Percentiles rank a stretch among this genome's conserved stretches.
phyloP scores from a whole-genome alignment of 2,329 filamentous ascomycete genomes.

The Sphaerostilbella broomeana region DNA sequence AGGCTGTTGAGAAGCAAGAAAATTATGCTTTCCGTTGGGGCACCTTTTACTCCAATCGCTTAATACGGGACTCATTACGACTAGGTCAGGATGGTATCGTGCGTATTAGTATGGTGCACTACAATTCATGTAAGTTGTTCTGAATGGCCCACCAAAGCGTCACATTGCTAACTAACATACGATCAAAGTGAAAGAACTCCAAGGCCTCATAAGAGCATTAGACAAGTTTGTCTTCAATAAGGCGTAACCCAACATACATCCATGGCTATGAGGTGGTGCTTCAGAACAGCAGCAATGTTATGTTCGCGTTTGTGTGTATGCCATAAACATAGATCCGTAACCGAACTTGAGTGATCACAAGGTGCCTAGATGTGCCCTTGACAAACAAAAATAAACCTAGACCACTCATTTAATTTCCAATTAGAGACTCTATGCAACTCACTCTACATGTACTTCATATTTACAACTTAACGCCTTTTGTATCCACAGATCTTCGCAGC shows the following conservation, averaged over 20 bases:
- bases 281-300: background rate
- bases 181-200: slow-evolving; percentile 50
- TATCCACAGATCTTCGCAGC: slow-evolving; percentile 73
- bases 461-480: slow-evolving; percentile 37
- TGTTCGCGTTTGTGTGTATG: background rate
- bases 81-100: slow-evolving; percentile 55
- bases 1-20: slow-evolving; percentile 52
- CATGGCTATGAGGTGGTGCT: no score
- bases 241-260: no score
- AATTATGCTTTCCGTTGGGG: slow-evolving; percentile 61
- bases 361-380: no score
- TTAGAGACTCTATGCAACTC: slow-evolving; percentile 2
- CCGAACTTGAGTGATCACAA: no score
- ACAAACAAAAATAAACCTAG: no score
- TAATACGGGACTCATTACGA: slow-evolving; percentile 53
- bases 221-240: slow-evolving; percentile 39
- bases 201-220: slow-evolving; percentile 43
- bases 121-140: slow-evolving; percentile 56
- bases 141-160: background rate
- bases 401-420: slow-evolving; percentile 1
- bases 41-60: slow-evolving; percentile 59
- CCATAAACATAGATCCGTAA: background rate
- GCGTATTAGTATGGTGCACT: slow-evolving; percentile 66
- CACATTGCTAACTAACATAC: slow-evolving; percentile 8
- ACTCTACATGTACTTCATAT: background rate